These are phyloP conservation scores for Sherardia arvensis DNA, from an alignment of 257 asterid species.

Conservation along the genomic window DNA sequence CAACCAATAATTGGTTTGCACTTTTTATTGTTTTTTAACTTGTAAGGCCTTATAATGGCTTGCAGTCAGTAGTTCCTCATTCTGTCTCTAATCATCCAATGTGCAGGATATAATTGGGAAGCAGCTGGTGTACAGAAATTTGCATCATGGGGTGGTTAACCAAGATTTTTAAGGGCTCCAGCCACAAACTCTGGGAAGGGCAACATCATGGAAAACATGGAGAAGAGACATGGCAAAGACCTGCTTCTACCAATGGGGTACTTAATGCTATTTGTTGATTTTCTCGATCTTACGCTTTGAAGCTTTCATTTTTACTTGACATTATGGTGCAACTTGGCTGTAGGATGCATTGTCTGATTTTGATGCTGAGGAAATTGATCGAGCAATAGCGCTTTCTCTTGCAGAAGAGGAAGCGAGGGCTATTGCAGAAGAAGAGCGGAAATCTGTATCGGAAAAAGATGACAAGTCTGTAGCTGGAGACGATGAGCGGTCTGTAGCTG, in stretches of 20 bases:
- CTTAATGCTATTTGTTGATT: conserved; percentile 8
- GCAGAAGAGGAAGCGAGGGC: conserved; percentile 36
- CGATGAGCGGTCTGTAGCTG: neutral
- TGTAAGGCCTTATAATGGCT: neutral
- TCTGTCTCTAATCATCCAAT: conserved; percentile 5
- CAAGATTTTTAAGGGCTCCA: conserved; percentile 72
- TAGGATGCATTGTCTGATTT: conserved; percentile 76
- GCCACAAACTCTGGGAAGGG: conserved; percentile 55
- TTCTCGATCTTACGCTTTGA: conserved; percentile 1
- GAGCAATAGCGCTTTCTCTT: conserved; percentile 82
- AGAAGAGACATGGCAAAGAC: conserved; percentile 57
- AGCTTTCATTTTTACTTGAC: conserved; percentile 6
- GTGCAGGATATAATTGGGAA: conserved; percentile 23
- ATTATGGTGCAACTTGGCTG: conserved; percentile 15
- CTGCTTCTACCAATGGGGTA: conserved; percentile 59
- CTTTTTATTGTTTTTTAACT: neutral
- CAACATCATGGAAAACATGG: conserved; percentile 66
- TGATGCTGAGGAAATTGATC: conserved; percentile 77
- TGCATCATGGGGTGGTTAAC: conserved; percentile 70
- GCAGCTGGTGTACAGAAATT: conserved; percentile 17
- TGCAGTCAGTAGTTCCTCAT: neutral
- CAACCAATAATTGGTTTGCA: neutral
- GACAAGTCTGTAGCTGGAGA: conserved; percentile 1
- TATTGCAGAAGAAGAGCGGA: conserved; percentile 10
- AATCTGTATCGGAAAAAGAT: conserved; percentile 1